A percentile compares a stretch with the other conserved stretches of the same genome.
phyloP scores from a whole-genome alignment of 2,329 filamentous ascomycete genomes.

The Penicillium sp. region DNA sequence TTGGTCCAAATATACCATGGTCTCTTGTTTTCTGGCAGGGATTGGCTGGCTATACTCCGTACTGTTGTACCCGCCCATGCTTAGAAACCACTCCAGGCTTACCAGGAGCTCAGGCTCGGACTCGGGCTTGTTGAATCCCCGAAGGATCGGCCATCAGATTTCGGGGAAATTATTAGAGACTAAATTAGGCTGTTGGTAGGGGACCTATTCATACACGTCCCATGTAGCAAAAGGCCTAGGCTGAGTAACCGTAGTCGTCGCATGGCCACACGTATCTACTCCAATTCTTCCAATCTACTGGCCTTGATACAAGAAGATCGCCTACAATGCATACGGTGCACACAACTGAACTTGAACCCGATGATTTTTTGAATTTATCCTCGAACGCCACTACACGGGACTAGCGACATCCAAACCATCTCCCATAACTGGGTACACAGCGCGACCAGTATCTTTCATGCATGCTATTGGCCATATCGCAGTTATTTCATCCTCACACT shows the following conservation, averaged over 20 bases:
- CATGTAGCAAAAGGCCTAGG: background rate
- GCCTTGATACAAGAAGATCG: background rate
- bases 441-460: slow-evolving; percentile 47
- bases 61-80: background rate
- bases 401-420: slow-evolving; percentile 50
- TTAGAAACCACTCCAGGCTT: slow-evolving; percentile 1
- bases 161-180: background rate
- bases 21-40: background rate
- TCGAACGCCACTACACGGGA: slow-evolving; percentile 49
- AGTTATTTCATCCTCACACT: slow-evolving; percentile 51
- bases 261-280: background rate
- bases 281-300: background rate
- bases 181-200: background rate
- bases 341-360: slow-evolving; percentile 40
- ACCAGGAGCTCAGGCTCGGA: slow-evolving; percentile 9
- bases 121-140: slow-evolving; percentile 1
- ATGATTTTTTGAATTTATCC: slow-evolving; percentile 49
- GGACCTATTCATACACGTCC: background rate
- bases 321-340: background rate
- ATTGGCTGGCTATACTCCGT: background rate
- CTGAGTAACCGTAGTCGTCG: background rate
- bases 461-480: slow-evolving; percentile 51
- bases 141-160: background rate
- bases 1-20: background rate
- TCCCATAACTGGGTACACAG: slow-evolving; percentile 44